Evolutionary conservation across 2,329 filamentous ascomycete species (phyloP).

Genomic region (Pestalotiopsis sp.): DNA sequence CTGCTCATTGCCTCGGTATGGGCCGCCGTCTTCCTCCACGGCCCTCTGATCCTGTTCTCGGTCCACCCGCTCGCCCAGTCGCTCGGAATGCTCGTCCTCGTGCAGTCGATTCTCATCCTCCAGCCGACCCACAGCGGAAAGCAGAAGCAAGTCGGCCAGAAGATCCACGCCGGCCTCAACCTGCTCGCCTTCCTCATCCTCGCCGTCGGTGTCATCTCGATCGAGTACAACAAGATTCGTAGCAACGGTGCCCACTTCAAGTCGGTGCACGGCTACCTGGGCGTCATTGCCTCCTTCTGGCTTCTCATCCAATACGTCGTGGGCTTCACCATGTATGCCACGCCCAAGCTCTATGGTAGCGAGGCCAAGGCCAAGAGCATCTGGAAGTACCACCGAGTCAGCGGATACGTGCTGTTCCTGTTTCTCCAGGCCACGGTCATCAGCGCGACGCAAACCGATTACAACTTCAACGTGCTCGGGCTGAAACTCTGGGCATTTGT

Average conservation of each 20-base stretch:
- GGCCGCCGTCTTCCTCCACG: slow-evolving; percentile 70
- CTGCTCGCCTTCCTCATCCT: slow-evolving; percentile 62
- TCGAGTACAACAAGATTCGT: slow-evolving; percentile 81
- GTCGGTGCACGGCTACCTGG: slow-evolving; percentile 79
- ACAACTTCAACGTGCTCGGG: slow-evolving; percentile 65
- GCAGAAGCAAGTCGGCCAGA: slow-evolving; percentile 67
- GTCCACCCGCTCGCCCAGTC: slow-evolving; percentile 76
- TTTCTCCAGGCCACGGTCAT: slow-evolving; percentile 73
- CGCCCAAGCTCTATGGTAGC: slow-evolving; percentile 69
- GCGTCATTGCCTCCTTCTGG: slow-evolving; percentile 71
- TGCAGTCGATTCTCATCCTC: slow-evolving; percentile 79
- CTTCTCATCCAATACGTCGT: slow-evolving; percentile 73
- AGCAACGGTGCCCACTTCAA: slow-evolving; percentile 72
- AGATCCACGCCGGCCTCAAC: slow-evolving; percentile 70
- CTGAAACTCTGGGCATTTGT: slow-evolving; percentile 77
- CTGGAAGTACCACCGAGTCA: slow-evolving; percentile 86
- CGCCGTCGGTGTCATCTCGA: slow-evolving; percentile 65
- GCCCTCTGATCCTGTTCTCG: slow-evolving; percentile 75
- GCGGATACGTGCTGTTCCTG: slow-evolving; percentile 72
- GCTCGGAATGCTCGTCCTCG: slow-evolving; percentile 70
- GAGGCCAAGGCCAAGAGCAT: slow-evolving; percentile 76
- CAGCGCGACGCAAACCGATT: slow-evolving; percentile 75
- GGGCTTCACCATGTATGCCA: slow-evolving; percentile 80
- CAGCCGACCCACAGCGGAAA: slow-evolving; percentile 79
- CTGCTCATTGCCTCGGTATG: slow-evolving; percentile 77